Conservation (phyloP, 345 rosid species). For the Toxicodendron radicans region DNA sequence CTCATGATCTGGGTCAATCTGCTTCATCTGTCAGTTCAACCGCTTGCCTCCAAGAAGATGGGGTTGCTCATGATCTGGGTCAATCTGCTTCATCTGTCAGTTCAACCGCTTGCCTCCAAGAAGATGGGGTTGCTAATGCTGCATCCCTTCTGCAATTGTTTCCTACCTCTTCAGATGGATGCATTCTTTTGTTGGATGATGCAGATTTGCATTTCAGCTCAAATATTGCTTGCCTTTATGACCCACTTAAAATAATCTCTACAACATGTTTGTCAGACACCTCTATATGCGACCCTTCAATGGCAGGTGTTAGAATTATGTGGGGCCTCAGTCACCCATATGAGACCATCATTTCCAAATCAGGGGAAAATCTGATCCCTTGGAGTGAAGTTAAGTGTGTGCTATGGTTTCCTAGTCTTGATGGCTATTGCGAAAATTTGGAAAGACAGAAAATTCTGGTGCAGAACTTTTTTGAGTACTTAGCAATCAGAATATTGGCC, state of each 20-base stretch:
- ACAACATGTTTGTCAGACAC: constrained; percentile 58
- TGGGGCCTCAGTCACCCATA: constrained; percentile 75
- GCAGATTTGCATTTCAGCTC: constrained; percentile 57
- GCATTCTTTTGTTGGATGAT: constrained; percentile 73
- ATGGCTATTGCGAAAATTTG: constrained; percentile 43
- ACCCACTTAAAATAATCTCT: constrained; percentile 55
- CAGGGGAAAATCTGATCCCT: constrained; percentile 48
- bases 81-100: constrained; percentile 24
- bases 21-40: constrained; percentile 25
- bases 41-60: constrained; percentile 59
- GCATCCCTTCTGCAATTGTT: constrained; percentile 48
- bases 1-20: constrained; percentile 51
- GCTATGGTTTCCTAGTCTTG: constrained; percentile 70
- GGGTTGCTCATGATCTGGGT: constrained; percentile 60
- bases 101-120: constrained; percentile 49
- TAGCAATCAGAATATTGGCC: constrained; percentile 67
- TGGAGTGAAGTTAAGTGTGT: constrained; percentile 70
- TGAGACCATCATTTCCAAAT: constrained; percentile 54
- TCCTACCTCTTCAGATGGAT: constrained; percentile 49
- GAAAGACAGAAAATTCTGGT: constrained; percentile 48
- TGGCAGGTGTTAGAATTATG: constrained; percentile 50
- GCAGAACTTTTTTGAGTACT: constrained; percentile 68
- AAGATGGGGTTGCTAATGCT: constrained; percentile 47
- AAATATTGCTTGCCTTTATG: constrained; percentile 49
- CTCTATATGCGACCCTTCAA: constrained; percentile 33